Evolutionary conservation across 495 filamentous ascomycete species (phyloP).

Genomic region (Xylaria longipes): DNA sequence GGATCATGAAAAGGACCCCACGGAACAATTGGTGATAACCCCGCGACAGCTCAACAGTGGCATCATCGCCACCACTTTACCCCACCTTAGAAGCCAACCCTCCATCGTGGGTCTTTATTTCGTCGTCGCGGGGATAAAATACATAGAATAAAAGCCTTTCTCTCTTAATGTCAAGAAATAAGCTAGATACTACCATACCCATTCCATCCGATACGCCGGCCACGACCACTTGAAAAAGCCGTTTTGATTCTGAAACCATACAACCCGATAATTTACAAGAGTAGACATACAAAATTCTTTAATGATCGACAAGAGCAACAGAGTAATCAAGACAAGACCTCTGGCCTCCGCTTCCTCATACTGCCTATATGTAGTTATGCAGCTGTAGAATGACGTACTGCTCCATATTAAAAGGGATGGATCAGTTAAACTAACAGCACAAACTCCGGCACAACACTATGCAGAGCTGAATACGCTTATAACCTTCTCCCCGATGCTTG

Average conservation of each 20-base stretch:
- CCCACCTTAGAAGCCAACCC: slow-evolving; percentile 5
- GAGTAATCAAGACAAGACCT: not conserved
- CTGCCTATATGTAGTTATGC: not conserved
- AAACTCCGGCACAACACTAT: slow-evolving; percentile 8
- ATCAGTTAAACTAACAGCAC: not conserved
- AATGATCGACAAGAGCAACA: slow-evolving; percentile 7
- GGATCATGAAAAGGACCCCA: slow-evolving; percentile 1
- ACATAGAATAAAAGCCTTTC: no score
- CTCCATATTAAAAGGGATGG: not conserved
- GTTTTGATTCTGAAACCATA: not conserved
- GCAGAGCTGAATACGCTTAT: slow-evolving; percentile 25
- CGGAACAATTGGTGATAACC: slow-evolving; percentile 2
- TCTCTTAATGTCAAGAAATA: no score
- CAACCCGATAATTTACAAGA: not conserved
- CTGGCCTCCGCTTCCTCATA: not conserved
- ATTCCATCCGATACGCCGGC: slow-evolving; percentile 10
- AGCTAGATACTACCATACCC: not conserved
- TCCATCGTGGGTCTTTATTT: not conserved
- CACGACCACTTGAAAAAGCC: not conserved
- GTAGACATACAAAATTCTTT: slow-evolving; percentile 25
- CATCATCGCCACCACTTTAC: slow-evolving; percentile 7
- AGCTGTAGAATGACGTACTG: not conserved
- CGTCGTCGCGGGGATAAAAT: not conserved
- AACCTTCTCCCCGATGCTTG: slow-evolving; percentile 6
- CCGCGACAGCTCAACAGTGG: slow-evolving; percentile 15